Evolutionary conservation across 2,329 filamentous ascomycete species (phyloP), one percentile per base, ranked within the genome.

Genomic region (Clonostachys rosea): DNA sequence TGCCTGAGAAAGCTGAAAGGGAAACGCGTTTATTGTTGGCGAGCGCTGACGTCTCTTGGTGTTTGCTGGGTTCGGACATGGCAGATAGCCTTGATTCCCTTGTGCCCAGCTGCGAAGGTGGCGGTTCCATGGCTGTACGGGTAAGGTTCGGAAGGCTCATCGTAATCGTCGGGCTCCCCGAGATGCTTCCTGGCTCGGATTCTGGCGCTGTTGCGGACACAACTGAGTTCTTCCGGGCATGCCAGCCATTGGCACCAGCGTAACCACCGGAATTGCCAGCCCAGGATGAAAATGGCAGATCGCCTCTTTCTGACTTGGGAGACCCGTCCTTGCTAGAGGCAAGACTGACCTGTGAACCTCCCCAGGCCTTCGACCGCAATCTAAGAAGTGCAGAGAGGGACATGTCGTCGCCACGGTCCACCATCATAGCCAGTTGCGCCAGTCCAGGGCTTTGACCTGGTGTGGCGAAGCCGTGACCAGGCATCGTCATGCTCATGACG

Each of bases 301-400:
- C 78, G 2, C 68, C 73, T 47, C 75, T 67, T 40, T 76, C 71
- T 5, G 73, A 74, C 24, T 67, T 64, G 2, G 76, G 76, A 16
- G 75, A 78, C 4, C 74, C 75, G 43, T 76, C 75, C 6, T 68
- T 65, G 36, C 74, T 73, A 4, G 77, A 81, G 52, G 74, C 74
- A 6, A 91, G 67, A 56, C 46, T 92, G 1, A 78, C 83, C 57
- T 89, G 87, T 48, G 89, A 94, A 5, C 87, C 87, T 20, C 89
- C 89, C 80, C 89, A 96, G 0, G 90, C 86, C 44, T 80, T 84
- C 11, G 81, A 84, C 5, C 91, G 81, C 40, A 95, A 66, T 51
- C 83, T 86, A 66, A 89, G 74, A 14, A 95, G 71, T 1, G 86
- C 79, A 43, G 84, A 84, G 8, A 95, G 68, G 20, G 79, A 86